Percentiles rank a stretch among this genome's conserved stretches.
These are phyloP conservation scores for Eimeria falciformis DNA, from an alignment of 169 alveolate genomes.

Conservation along the genomic window DNA sequence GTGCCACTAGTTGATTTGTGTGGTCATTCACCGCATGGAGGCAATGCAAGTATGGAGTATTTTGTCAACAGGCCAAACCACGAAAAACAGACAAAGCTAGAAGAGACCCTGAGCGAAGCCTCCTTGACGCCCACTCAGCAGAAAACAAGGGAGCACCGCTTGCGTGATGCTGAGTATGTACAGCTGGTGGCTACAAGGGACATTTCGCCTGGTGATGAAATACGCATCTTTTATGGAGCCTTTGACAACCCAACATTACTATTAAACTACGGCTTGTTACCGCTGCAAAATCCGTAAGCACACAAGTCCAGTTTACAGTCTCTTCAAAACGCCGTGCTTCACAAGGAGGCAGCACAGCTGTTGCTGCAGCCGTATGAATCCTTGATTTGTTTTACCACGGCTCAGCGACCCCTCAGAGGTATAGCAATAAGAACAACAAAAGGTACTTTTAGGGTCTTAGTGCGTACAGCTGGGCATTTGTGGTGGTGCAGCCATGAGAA, in stretches of 20 bases:
- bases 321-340: too few species aligned
- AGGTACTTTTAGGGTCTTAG: too few species aligned
- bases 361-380: too few species aligned
- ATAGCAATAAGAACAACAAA: neutral
- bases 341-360: too few species aligned
- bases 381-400: too few species aligned
- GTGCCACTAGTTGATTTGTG: neutral
- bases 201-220: constrained; percentile 17
- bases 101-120: neutral
- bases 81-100: neutral
- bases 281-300: constrained; percentile 8
- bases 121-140: too few species aligned
- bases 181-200: constrained; percentile 15
- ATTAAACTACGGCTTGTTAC: constrained; percentile 17
- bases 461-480: too few species aligned
- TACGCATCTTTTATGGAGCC: neutral
- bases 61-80: neutral
- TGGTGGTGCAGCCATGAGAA: constrained; percentile 8
- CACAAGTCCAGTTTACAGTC: too few species aligned
- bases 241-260: constrained; percentile 16
- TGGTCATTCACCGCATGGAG: neutral
- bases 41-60: too few species aligned
- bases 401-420: too few species aligned
- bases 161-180: constrained; percentile 7
- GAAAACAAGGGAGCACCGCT: too few species aligned